These are phyloP conservation scores for Cercospora sp. DNA, from an alignment of 2,329 filamentous ascomycete species.

Conservation along the genomic window DNA sequence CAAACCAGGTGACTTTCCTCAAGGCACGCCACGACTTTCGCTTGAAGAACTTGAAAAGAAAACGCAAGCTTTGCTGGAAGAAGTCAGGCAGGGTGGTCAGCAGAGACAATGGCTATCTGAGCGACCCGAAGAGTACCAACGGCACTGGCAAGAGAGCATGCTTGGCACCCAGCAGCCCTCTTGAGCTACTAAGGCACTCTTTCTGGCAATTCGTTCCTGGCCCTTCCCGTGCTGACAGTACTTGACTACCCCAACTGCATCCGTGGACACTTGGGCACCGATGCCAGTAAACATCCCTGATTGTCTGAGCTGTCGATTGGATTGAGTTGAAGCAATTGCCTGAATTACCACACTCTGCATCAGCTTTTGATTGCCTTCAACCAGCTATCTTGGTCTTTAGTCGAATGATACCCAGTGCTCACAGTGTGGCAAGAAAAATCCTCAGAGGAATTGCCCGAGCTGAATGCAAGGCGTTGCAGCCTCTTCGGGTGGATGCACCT, in stretches of 20 bases:
- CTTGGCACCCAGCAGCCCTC: not conserved
- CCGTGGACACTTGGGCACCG: not conserved
- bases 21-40: slow-evolving; percentile 1
- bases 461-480: not conserved
- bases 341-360: not conserved
- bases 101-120: slow-evolving; percentile 1
- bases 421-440: not conserved
- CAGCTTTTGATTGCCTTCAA: not conserved
- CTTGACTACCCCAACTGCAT: not conserved
- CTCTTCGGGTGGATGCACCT: not conserved
- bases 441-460: not conserved
- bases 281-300: not conserved
- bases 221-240: not conserved
- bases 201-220: not conserved
- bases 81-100: not conserved
- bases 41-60: not conserved
- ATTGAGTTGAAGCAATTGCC: not conserved
- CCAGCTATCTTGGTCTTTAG: not conserved
- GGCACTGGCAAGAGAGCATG: not conserved
- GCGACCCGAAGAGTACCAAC: not conserved
- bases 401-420: not conserved
- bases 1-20: not conserved
- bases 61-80: not conserved
- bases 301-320: not conserved
- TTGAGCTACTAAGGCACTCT: not conserved